A percentile compares a stretch with the other conserved stretches of the same genome.
phyloP scores from a whole-genome alignment of 2,329 filamentous ascomycete species.

The Mariannaea sp. region DNA sequence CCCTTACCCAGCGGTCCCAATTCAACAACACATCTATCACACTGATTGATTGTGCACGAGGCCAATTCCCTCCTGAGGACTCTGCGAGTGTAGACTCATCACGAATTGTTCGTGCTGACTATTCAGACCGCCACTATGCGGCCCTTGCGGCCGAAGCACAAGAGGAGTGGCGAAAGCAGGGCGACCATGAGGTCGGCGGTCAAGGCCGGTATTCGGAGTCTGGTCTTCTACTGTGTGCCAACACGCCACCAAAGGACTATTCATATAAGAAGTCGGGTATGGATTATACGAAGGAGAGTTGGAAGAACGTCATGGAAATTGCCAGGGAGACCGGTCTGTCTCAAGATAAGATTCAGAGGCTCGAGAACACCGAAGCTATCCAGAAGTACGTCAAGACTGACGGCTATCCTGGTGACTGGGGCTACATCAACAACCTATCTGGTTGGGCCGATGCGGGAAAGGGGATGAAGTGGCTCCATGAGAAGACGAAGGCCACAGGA shows the following conservation, averaged over 20 bases:
- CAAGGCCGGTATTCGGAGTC: constrained; percentile 71
- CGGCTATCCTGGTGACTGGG: constrained; percentile 63
- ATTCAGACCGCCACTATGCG: constrained; percentile 78
- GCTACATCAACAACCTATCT: constrained; percentile 73
- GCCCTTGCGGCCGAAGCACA: constrained; percentile 74
- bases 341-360: constrained; percentile 48
- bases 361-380: constrained; percentile 53
- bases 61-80: constrained; percentile 64
- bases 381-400: constrained; percentile 51
- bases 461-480: constrained; percentile 68
- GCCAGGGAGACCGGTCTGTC: constrained; percentile 45
- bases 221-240: constrained; percentile 69
- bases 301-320: constrained; percentile 63
- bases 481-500: constrained; percentile 57
- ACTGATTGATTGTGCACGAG: constrained; percentile 60
- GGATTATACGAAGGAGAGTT: constrained; percentile 64
- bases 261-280: constrained; percentile 51
- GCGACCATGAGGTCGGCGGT: constrained; percentile 60
- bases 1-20: constrained; percentile 66
- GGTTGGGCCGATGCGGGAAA: constrained; percentile 83
- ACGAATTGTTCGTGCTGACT: constrained; percentile 74
- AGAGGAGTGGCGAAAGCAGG: constrained; percentile 67
- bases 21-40: constrained; percentile 61
- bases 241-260: constrained; percentile 44
- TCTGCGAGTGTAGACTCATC: constrained; percentile 66